Conservation (phyloP, 2,329 filamentous ascomycete species). For the Zarea fungicola region DNA sequence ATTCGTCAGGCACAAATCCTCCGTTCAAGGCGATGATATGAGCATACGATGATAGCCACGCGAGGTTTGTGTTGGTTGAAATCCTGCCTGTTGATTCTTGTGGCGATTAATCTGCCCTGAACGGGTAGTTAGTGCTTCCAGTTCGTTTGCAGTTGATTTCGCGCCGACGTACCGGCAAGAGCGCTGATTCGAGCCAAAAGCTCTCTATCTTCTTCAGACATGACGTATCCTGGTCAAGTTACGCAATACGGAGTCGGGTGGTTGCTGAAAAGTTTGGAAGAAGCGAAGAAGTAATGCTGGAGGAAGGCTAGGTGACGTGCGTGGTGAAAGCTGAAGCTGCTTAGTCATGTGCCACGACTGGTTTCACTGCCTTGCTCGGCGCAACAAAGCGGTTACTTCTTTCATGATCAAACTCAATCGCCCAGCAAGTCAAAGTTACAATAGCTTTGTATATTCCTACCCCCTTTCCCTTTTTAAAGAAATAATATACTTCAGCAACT, state of each 20-base stretch:
- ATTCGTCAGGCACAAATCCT: not conserved
- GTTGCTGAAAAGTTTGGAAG: not conserved
- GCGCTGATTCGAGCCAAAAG: constrained; percentile 49
- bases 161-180: constrained; percentile 38
- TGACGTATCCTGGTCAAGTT: constrained; percentile 18
- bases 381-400: too few relatives aligned
- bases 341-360: constrained; percentile 10
- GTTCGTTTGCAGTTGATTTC: constrained; percentile 11
- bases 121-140: constrained; percentile 20
- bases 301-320: not conserved
- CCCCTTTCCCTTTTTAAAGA: not conserved
- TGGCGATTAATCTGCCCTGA: constrained; percentile 75
- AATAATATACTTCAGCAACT: not conserved
- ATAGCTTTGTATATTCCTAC: too few relatives aligned
- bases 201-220: constrained; percentile 48
- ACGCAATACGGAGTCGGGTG: not conserved
- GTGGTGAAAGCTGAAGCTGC: not conserved
- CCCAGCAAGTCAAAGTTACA: not conserved
- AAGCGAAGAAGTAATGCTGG: not conserved
- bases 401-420: too few relatives aligned
- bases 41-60: not conserved
- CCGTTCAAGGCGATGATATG: not conserved
- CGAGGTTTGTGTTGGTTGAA: constrained; percentile 23
- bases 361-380: too few relatives aligned
- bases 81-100: constrained; percentile 57